Evolutionary conservation across 179 eudicot genomes (phyloP).

Genomic region (Gypsophila paniculata): DNA sequence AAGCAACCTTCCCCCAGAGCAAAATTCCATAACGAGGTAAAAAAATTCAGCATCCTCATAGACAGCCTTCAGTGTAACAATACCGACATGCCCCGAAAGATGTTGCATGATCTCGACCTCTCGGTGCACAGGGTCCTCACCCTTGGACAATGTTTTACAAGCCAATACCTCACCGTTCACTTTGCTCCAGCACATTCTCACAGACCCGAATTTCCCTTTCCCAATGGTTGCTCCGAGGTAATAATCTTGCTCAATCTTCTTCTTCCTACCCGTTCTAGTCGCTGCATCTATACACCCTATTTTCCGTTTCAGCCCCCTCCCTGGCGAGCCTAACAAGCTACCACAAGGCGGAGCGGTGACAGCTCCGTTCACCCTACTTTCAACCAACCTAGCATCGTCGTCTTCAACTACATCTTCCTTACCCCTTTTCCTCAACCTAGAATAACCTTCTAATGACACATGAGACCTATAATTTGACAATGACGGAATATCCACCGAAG

Average conservation of each 20-base stretch:
- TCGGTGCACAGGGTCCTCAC: constrained; percentile 86
- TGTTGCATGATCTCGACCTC: constrained; percentile 99
- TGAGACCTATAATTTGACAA: constrained; percentile 37
- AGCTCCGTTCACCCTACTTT: constrained; percentile 52
- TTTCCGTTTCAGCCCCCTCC: constrained; percentile 79
- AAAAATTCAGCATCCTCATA: constrained; percentile 77
- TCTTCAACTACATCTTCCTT: constrained; percentile 45
- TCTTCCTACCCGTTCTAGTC: constrained; percentile 82
- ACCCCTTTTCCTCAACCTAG: constrained; percentile 68
- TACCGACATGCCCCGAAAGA: constrained; percentile 77
- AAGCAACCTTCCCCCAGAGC: constrained; percentile 82
- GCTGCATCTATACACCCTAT: constrained; percentile 85
- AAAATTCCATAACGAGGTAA: constrained; percentile 90
- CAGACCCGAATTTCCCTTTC: constrained; percentile 86
- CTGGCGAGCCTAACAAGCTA: constrained; percentile 47
- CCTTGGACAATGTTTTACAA: constrained; percentile 70
- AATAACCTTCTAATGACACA: constrained; percentile 67
- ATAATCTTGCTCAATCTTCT: constrained; percentile 78
- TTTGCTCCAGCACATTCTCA: constrained; percentile 67
- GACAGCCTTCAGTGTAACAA: constrained; percentile 75
- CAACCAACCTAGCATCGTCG: constrained; percentile 36
- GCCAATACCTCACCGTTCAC: constrained; percentile 68
- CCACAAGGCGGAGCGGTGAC: constrained; percentile 82
- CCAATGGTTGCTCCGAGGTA: constrained; percentile 58
- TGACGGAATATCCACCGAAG: constrained; percentile 17